Conservation (phyloP, 2,329 filamentous ascomycete genomes). For the Epichloe brachyelytri region DNA sequence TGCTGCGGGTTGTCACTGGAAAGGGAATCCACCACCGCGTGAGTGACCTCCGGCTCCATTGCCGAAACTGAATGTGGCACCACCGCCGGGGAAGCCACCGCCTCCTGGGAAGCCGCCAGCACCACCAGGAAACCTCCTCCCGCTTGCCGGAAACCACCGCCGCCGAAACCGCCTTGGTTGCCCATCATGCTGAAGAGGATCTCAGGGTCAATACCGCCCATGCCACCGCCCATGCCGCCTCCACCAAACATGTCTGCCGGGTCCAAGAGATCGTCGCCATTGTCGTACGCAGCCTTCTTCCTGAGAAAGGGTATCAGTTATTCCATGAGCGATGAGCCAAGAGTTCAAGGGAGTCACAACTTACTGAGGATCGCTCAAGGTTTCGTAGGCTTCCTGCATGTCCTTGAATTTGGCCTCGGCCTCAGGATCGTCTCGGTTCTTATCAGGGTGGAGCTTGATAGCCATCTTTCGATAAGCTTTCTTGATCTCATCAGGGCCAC, state of each 20-base stretch:
- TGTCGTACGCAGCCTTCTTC: conserved; percentile 84
- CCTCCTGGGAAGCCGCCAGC: conserved; percentile 33
- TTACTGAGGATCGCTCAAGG: conserved; percentile 83
- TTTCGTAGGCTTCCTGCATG: conserved; percentile 93
- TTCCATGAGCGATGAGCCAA: not conserved
- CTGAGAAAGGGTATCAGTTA: conserved; percentile 26
- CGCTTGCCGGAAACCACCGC: conserved; percentile 35
- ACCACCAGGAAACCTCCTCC: conserved; percentile 38
- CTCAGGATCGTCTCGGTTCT: conserved; percentile 76
- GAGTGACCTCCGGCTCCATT: conserved; percentile 20
- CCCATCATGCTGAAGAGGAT: conserved; percentile 80
- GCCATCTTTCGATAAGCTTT: conserved; percentile 93
- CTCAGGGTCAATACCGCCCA: conserved; percentile 60
- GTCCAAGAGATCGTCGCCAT: conserved; percentile 81
- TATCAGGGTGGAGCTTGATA: conserved; percentile 91
- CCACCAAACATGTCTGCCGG: conserved; percentile 74
- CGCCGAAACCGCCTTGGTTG: conserved; percentile 43
- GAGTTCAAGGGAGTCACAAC: conserved; percentile 21
- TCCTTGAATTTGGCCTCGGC: conserved; percentile 96
- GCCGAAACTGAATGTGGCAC: conserved; percentile 42
- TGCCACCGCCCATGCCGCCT: conserved; percentile 51
- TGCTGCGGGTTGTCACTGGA: conserved; percentile 36
- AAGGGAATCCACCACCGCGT: conserved; percentile 28
- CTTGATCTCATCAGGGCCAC: conserved; percentile 77
- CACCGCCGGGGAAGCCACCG: conserved; percentile 31